Evolutionary conservation across 345 rosid genomes (phyloP), one percentile per base, ranked within the genome.

Genomic region (Chamaenerion angustifolium): DNA sequence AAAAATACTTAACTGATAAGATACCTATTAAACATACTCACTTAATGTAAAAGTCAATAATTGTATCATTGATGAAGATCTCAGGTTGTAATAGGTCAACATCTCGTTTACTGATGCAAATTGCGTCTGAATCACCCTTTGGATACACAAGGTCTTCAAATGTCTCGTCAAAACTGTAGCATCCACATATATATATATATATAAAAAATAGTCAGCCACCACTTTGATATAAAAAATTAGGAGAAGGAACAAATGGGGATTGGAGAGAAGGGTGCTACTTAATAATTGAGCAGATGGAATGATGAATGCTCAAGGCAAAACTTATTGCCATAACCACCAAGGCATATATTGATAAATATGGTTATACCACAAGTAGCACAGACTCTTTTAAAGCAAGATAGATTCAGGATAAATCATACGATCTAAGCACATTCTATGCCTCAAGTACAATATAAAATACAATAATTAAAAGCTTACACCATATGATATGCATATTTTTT

Each of bases 41-140:
- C 98, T 87, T 80, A 62, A 83, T 87, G 73, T 87, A 92, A 62
- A 92, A 92, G 76, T 92, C 98, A 69, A 92, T 92, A 63, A 92
- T 83, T 14, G 98, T 92, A 61, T 92, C 98, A 70, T 92, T 92
- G 66, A 92, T 61, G 61, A 87, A 92, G 56, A 83, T 87, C 70
- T 87, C 98, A 14, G 98, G 98, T 59, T 73, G 89, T 60, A 92
- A 63, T 54, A 92, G 82, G 64, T 92, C 96, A 66, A 92, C 88
- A 57, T 92, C 98, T 70, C 95, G 76, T 74, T 80, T 92, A 60
- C 87, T 64, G 50, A 92, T 73, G 21, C 95, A 81, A 73, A 92
- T 93, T 15, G 98, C 96, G 74, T 92, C 98, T 51, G 71, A 52
- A 56, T 92, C 98, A 60, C 93, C 96, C 73, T 86, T 74, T 16